A percentile compares a stretch with the other conserved stretches of the same genome.
Evolutionary conservation across 2,329 filamentous ascomycete genomes (phyloP).

Genomic region (Arthroderma sp.): DNA sequence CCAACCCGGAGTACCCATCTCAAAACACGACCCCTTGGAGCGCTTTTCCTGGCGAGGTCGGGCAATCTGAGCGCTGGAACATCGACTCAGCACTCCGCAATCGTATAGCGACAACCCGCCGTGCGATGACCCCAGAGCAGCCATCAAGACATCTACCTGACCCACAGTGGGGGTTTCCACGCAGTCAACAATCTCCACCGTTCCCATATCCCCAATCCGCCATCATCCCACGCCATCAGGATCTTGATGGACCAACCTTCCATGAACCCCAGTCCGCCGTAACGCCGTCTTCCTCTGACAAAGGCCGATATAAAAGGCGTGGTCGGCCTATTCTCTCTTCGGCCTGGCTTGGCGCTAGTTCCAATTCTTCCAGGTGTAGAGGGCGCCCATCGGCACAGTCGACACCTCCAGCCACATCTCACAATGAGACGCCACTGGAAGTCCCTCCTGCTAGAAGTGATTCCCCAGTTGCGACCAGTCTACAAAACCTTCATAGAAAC

Average conservation of each 20-base stretch:
- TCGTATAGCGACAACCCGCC: slow-evolving; percentile 10
- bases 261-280: slow-evolving; percentile 57
- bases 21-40: slow-evolving; percentile 33
- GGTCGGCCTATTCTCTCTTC: slow-evolving; percentile 83
- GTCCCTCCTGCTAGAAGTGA: slow-evolving; percentile 30
- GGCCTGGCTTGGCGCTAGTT: slow-evolving; percentile 62
- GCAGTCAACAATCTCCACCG: slow-evolving; percentile 47
- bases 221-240: slow-evolving; percentile 45
- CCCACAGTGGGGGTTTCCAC: slow-evolving; percentile 37
- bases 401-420: slow-evolving; percentile 24
- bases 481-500: too few species aligned
- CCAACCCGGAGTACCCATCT: neutral
- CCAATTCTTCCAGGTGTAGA: slow-evolving; percentile 55
- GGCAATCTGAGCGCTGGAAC: slow-evolving; percentile 29
- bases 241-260: slow-evolving; percentile 21
- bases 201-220: slow-evolving; percentile 66
- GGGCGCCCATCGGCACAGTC: slow-evolving; percentile 68
- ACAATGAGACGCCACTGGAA: neutral
- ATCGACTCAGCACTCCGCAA: slow-evolving; percentile 18
- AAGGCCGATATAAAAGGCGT: slow-evolving; percentile 40
- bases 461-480: slow-evolving; percentile 5
- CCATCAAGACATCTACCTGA: slow-evolving; percentile 11
- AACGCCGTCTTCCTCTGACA: slow-evolving; percentile 42
- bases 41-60: slow-evolving; percentile 43
- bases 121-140: slow-evolving; percentile 2